A percentile compares a stretch with the other conserved stretches of the same genome.
Conservation (phyloP, 768 basidiomycete species). For the Lepiota subincarnata region DNA sequence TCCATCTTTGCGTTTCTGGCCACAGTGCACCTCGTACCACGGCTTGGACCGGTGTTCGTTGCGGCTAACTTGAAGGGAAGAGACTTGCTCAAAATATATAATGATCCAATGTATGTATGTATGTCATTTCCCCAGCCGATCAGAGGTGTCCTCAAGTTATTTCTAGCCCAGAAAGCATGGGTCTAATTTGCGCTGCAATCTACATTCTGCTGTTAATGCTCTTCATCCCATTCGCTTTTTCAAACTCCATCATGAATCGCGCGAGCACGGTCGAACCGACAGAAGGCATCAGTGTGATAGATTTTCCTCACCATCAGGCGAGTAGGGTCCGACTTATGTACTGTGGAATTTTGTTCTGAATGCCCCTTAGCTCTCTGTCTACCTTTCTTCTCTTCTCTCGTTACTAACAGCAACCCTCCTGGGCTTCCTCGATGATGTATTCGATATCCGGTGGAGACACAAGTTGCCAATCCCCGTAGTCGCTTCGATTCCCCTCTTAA, state of each 20-base stretch:
- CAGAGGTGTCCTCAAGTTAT: neutral
- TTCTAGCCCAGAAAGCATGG: constrained; percentile 86
- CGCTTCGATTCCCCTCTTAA: constrained; percentile 88
- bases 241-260: constrained; percentile 55
- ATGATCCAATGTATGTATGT: constrained; percentile 58
- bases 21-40: constrained; percentile 77
- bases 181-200: constrained; percentile 84
- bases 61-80: constrained; percentile 79
- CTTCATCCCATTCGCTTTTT: constrained; percentile 96
- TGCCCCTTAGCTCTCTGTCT: constrained; percentile 70
- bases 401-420: constrained; percentile 89
- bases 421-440: constrained; percentile 95
- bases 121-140: neutral
- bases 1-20: constrained; percentile 78
- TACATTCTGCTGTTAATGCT: constrained; percentile 85
- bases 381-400: constrained; percentile 89
- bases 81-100: constrained; percentile 83
- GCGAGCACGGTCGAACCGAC: constrained; percentile 36
- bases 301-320: constrained; percentile 79
- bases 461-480: constrained; percentile 97
- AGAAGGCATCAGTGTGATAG: constrained; percentile 62
- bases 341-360: neutral
- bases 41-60: constrained; percentile 75
- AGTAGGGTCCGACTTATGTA: constrained; percentile 17
- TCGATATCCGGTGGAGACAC: constrained; percentile 98